These are phyloP conservation scores for Diaporthe citriasiana DNA, from an alignment of 2,329 filamentous ascomycete species.

Conservation along the genomic window DNA sequence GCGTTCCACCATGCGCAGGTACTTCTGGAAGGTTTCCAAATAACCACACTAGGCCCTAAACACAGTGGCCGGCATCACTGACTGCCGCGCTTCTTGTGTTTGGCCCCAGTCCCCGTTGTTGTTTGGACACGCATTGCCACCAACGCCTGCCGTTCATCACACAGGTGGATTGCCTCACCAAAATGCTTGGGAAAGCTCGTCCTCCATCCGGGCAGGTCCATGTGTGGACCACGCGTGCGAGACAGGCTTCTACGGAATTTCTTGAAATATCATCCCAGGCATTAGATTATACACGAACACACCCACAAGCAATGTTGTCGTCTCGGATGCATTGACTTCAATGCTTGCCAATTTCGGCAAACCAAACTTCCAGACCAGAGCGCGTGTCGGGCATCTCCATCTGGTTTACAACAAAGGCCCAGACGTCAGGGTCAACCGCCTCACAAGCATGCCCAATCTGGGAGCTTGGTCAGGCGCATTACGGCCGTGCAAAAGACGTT, in stretches of 20 bases:
- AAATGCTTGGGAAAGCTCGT: too few species aligned
- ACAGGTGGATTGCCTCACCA: constrained; percentile 2
- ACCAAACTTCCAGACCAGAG: constrained; percentile 10
- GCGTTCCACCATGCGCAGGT: constrained; percentile 19
- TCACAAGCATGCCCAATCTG: background rate
- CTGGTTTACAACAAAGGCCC: constrained; percentile 14
- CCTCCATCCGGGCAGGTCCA: background rate
- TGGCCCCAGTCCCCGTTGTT: background rate
- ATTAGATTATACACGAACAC: background rate
- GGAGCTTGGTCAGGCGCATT: background rate
- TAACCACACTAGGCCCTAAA: background rate
- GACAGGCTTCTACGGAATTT: constrained; percentile 17
- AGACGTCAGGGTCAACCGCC: constrained; percentile 21
- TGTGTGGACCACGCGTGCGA: background rate
- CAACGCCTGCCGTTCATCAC: background rate
- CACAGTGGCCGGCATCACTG: background rate
- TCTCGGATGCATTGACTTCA: constrained; percentile 12
- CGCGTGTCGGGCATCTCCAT: constrained; percentile 24
- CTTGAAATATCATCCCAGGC: constrained; percentile 5
- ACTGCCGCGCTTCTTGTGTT: background rate
- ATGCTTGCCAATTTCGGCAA: constrained; percentile 25
- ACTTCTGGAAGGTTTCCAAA: background rate
- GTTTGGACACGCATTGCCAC: background rate
- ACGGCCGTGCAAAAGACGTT: constrained; percentile 9
- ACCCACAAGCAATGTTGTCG: background rate